Evolutionary conservation across 1,139 yeast genomes (phyloP), one percentile per base, ranked within the genome.

Genomic region (Hyphopichia buzzinii): DNA sequence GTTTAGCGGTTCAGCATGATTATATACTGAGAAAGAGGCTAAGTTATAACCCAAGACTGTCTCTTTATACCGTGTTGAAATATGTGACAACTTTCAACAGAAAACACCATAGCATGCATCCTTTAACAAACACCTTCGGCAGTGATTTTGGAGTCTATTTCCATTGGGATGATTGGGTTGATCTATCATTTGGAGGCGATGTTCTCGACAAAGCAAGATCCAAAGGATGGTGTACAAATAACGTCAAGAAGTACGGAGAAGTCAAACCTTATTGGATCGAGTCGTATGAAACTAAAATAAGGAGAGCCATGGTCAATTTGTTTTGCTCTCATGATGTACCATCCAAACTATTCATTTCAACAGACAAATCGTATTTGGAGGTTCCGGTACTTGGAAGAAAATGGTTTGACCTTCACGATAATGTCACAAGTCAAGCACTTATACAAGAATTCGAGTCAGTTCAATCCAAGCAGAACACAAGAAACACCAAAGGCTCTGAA

Each of bases 151-250:
- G 65, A 7, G 44, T 64, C 8, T 47, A 41, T 37, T 67, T 67
- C 49, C 73, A 67, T 46, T 67, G 74, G 74, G 72, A 67, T 41
- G 72, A 67, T 46, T 67, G 71, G 67, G 55, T 63, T 13, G 73
- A 66, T 42, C 44, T 62, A 33, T 40, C 49, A 17, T 56, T 59
- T 3, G 69, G 53, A 2, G 42, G 59, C 31, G 26, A 45, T 8
- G 38, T 57, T 4, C 43, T 66, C 21, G 44, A 45, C n/a, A 34
- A 38, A 6, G 54, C 46, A 30, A 49, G 64, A 27, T 56, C 64
- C 4, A 52, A 48, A 4, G 64, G 64, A 7, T 28, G 37, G 17
- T 66, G 72, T 40, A 59, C 55, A 23, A 29, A 35, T 11, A 31
- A 35, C 5, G 36, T 60, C 19, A 42, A 43, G 12, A 41, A 47